phyloP scores from a whole-genome alignment of 2,329 filamentous ascomycete species.

The Colletotrichum lentis region DNA sequence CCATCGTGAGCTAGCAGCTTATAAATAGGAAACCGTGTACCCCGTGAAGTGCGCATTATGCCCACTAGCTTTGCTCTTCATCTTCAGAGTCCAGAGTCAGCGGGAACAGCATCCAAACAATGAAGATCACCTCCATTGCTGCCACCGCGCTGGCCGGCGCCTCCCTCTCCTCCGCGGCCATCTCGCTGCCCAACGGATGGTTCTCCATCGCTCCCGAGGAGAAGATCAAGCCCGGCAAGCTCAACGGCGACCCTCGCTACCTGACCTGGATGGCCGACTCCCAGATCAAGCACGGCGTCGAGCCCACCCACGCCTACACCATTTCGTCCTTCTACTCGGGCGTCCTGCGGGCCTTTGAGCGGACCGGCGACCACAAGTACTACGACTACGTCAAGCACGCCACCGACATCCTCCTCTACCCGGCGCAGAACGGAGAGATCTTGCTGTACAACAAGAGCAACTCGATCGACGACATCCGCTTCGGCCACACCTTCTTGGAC shows the following conservation, averaged over 20 bases:
- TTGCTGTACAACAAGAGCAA: constrained; percentile 36
- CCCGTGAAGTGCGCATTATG: neutral
- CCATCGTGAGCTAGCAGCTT: neutral
- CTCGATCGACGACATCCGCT: constrained; percentile 38
- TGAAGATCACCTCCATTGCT: constrained; percentile 14
- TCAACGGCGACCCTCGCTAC: constrained; percentile 36
- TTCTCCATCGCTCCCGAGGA: constrained; percentile 33
- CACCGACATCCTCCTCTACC: constrained; percentile 41
- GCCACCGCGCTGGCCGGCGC: constrained; percentile 20
- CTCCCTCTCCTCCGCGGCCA: constrained; percentile 19
- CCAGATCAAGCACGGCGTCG: constrained; percentile 43
- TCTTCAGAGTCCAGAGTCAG: neutral
- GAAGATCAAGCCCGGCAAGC: constrained; percentile 29
- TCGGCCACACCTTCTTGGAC: constrained; percentile 37
- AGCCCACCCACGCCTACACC: constrained; percentile 42
- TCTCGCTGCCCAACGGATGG: constrained; percentile 35
- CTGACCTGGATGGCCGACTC: constrained; percentile 44
- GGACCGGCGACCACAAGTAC: constrained; percentile 41
- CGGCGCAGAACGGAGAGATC: constrained; percentile 39
- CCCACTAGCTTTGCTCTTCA: neutral
- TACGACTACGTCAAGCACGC: constrained; percentile 42
- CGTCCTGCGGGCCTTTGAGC: constrained; percentile 39
- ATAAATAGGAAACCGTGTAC: constrained; percentile 11
- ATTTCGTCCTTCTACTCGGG: constrained; percentile 44
- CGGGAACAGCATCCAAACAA: neutral